Percentiles rank a stretch among this genome's conserved stretches.
phyloP scores from a whole-genome alignment of 805 yeast species.

The Ogataea thermomethanolica region DNA sequence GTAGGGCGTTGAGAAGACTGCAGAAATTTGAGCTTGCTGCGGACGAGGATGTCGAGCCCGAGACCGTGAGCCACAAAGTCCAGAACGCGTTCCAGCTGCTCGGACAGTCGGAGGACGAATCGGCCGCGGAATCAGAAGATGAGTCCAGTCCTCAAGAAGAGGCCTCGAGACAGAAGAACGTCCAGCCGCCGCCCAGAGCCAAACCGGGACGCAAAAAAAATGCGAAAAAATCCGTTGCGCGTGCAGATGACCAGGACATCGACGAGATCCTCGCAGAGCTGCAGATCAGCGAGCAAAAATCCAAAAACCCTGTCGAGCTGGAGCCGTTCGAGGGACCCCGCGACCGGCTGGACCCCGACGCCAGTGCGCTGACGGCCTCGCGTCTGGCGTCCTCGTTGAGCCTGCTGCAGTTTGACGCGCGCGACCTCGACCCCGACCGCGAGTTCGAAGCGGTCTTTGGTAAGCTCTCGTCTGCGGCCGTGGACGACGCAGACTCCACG shows the following conservation, averaged over 20 bases:
- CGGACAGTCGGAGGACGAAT: conserved; percentile 6
- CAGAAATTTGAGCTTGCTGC: conserved; percentile 13
- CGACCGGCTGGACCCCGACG: conserved; percentile 20
- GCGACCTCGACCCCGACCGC: conserved; percentile 69
- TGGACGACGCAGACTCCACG: conserved; percentile 75
- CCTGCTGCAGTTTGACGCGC: conserved; percentile 43
- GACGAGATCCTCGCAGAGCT: conserved; percentile 51
- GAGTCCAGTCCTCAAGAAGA: neutral
- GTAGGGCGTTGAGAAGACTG: conserved; percentile 39
- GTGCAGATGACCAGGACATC: conserved; percentile 46
- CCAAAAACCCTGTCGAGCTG: conserved; percentile 23
- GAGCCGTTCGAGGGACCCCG: conserved; percentile 14
- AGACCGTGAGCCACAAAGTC: conserved; percentile 8
- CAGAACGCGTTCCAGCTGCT: conserved; percentile 47
- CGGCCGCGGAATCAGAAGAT: neutral
- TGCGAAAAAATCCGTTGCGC: conserved; percentile 7
- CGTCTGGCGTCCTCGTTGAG: conserved; percentile 39
- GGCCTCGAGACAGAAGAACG: too few species aligned
- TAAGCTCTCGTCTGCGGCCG: conserved; percentile 59
- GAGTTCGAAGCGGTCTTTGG: conserved; percentile 73
- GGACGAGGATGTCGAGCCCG: conserved; percentile 7
- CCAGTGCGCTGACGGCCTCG: conserved; percentile 41
- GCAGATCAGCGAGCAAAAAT: conserved; percentile 15
- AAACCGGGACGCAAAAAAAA: conserved; percentile 13
- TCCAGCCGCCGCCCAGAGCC: neutral